Percentiles rank a stretch among this genome's conserved stretches.
Evolutionary conservation across 495 filamentous ascomycete genomes (phyloP).

Genomic region (Chaetomidium leptoderma): DNA sequence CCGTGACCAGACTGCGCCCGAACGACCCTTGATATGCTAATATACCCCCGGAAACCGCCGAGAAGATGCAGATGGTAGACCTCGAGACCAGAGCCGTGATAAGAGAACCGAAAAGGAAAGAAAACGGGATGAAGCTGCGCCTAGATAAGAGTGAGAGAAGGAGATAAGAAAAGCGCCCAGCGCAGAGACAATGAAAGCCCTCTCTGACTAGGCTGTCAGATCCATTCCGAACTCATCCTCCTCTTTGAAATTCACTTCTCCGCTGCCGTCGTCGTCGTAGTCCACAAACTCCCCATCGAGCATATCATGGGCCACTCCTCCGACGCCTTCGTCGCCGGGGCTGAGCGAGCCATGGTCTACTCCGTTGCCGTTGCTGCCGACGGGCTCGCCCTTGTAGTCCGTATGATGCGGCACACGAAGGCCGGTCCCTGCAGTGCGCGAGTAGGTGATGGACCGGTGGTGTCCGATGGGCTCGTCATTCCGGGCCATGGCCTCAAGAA

Average conservation of each 20-base stretch:
- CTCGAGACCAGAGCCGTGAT: conserved; percentile 2
- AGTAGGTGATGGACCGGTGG: conserved; percentile 66
- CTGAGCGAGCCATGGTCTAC: conserved; percentile 55
- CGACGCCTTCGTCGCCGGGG: conserved; percentile 61
- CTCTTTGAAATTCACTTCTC: conserved; percentile 74
- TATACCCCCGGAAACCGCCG: conserved; percentile 5
- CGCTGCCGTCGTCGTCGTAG: conserved; percentile 58
- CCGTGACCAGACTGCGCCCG: conserved; percentile 15
- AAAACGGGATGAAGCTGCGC: neutral
- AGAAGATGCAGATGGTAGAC: conserved; percentile 8
- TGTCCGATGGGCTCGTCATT: conserved; percentile 54
- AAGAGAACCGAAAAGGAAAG: conserved; percentile 1
- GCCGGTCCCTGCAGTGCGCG: conserved; percentile 75
- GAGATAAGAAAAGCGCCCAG: conserved; percentile 18
- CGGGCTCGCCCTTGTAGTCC: conserved; percentile 76
- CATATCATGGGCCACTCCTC: conserved; percentile 52
- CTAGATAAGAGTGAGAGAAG: conserved; percentile 9
- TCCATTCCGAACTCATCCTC: conserved; percentile 90
- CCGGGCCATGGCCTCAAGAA: conserved; percentile 76
- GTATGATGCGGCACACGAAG: conserved; percentile 91
- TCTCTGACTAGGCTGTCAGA: conserved; percentile 30
- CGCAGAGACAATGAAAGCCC: neutral
- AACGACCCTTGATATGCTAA: conserved; percentile 22
- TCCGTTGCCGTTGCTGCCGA: conserved; percentile 44
- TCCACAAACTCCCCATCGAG: conserved; percentile 66